Conservation (phyloP, 2,329 filamentous ascomycete genomes). For the Cercospora zeae-maydis region DNA sequence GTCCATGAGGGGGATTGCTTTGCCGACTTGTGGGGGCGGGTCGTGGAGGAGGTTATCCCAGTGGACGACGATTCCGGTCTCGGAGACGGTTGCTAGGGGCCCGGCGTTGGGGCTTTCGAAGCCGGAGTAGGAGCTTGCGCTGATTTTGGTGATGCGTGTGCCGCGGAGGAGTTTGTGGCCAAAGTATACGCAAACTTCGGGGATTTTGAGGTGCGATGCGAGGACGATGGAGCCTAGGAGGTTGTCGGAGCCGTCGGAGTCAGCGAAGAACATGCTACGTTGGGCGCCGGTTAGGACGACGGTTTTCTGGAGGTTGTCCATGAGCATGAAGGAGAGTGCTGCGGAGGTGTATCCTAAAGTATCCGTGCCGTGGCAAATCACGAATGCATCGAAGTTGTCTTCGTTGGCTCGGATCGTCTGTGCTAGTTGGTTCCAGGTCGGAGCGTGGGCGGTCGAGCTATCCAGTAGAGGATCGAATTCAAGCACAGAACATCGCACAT, state of each 20-base stretch:
- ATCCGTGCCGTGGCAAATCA: slow-evolving; percentile 87
- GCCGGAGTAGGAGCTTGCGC: slow-evolving; percentile 78
- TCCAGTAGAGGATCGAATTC: slow-evolving; percentile 84
- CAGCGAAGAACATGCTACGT: slow-evolving; percentile 82
- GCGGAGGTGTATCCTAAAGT: slow-evolving; percentile 84
- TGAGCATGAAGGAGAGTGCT: slow-evolving; percentile 88
- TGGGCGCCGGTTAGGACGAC: slow-evolving; percentile 71
- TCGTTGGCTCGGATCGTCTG: slow-evolving; percentile 79
- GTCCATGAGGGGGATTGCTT: slow-evolving; percentile 55
- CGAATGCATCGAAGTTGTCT: slow-evolving; percentile 82
- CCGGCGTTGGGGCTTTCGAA: slow-evolving; percentile 85
- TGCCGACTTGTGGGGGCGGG: slow-evolving; percentile 23
- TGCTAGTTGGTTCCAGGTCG: slow-evolving; percentile 82
- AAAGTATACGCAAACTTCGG: slow-evolving; percentile 91
- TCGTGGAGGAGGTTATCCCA: slow-evolving; percentile 50
- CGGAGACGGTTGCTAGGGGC: slow-evolving; percentile 68
- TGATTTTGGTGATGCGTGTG: slow-evolving; percentile 83
- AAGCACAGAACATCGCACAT: slow-evolving; percentile 77
- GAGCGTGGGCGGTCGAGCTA: slow-evolving; percentile 82
- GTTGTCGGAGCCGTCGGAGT: slow-evolving; percentile 89
- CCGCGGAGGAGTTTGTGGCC: slow-evolving; percentile 86
- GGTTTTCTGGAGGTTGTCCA: slow-evolving; percentile 77
- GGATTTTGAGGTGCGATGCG: slow-evolving; percentile 86
- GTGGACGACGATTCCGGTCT: slow-evolving; percentile 52
- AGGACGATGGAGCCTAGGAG: slow-evolving; percentile 83